Evolutionary conservation across 306 rosid genomes (phyloP).

Genomic region (Vigna hirtella): DNA sequence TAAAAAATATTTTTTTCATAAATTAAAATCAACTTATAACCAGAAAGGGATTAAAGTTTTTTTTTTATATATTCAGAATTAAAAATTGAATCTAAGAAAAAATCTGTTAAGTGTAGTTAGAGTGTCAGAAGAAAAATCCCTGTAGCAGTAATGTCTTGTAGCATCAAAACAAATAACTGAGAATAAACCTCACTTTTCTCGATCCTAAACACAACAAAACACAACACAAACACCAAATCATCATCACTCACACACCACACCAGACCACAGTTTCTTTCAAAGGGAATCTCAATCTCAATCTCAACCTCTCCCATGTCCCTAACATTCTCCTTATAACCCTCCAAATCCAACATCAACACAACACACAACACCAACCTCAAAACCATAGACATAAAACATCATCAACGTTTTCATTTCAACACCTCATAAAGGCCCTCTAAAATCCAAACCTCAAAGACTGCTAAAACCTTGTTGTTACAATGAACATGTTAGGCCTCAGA

Average conservation of each 20-base stretch:
- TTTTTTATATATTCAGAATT: too few relatives aligned
- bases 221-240: conserved; percentile 26
- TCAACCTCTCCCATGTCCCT: not conserved
- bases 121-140: conserved; percentile 42
- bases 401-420: too few relatives aligned
- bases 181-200: not conserved
- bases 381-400: not conserved
- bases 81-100: not conserved
- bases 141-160: conserved; percentile 4
- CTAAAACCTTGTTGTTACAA: not conserved
- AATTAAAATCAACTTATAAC: too few relatives aligned
- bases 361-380: not conserved
- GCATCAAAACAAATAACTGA: not conserved
- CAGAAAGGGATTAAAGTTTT: too few relatives aligned
- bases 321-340: conserved; percentile 23
- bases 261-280: conserved; percentile 6
- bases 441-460: not conserved
- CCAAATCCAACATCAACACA: not conserved
- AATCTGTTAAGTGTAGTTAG: conserved; percentile 36
- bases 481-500: conserved; percentile 80
- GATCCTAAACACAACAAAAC: not conserved
- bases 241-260: not conserved
- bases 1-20: too few relatives aligned
- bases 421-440: not conserved
- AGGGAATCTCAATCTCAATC: conserved; percentile 26